Evolutionary conservation across 108 stramenopile species (phyloP), one percentile per base, ranked within the genome.

Genomic region (Aurantiochytrium sp.): DNA sequence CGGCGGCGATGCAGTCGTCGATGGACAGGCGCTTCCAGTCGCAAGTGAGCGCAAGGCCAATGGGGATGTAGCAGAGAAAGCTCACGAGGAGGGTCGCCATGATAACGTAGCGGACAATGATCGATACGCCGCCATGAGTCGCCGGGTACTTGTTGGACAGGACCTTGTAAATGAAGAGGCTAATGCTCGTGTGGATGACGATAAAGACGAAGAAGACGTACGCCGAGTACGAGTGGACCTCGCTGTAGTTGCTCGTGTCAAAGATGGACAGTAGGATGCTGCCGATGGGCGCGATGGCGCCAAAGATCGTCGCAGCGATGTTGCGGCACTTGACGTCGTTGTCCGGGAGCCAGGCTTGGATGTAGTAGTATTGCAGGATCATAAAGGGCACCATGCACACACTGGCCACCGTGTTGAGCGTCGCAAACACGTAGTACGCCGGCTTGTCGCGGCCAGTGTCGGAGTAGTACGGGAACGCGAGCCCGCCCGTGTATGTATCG

Each of bases 361-460:
- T 12, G 45, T 81, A 81, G 21, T 41, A n/a, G 30, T 81, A 81
- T 24, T 81, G 73, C 73, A 81, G 8, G 45, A 81, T 27, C 73
- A 81, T 81, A 17, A 81, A 81, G 24, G 30, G 24, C 0, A 41
- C 12, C 45, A 81, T 41, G 42, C 21, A 27, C 42, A 48, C n/a
- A 24, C 42, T 27, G 3, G 73, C 73, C 21, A 81, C 45, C 17
- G 73, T 48, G 45, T 48, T 81, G 73, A 81, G 45, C 42, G 30
- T 48, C 42, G 73, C 39, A 81, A 81, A 81, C 36, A 81, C 39
- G 45, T 81, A 81, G 30, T 81, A 81, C 42, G 24, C 73, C 39
- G 42, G 42, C 32, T 81, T 81, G 45, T 81, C 73, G 45, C 73
- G 73, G 15, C 73, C 73, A 37, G 45, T 81, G 73, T 81, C 73